Evolutionary conservation across 345 rosid genomes (phyloP).

Genomic region (Lepidium aucheri): DNA sequence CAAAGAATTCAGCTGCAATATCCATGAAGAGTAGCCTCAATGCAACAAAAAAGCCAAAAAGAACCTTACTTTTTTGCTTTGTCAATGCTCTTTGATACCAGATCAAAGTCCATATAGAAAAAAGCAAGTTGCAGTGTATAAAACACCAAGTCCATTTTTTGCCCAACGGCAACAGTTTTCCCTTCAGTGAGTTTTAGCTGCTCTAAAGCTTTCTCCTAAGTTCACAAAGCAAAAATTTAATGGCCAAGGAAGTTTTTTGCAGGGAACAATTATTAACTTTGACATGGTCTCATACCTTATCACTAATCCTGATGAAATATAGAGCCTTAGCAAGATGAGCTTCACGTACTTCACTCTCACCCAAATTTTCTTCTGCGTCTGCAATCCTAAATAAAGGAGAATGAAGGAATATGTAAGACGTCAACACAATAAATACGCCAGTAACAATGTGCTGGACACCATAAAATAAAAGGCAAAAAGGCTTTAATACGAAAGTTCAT

Average conservation of each 20-base stretch:
- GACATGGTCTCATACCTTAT: constrained; percentile 47
- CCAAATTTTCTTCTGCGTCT: constrained; percentile 96
- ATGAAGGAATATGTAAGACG: neutral
- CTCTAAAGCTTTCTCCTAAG: constrained; percentile 90
- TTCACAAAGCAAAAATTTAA: neutral
- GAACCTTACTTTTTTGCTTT: constrained; percentile 79
- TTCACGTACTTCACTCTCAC: constrained; percentile 98
- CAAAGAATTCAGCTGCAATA: neutral
- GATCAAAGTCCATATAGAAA: constrained; percentile 94
- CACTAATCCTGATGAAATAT: constrained; percentile 75
- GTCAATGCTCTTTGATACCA: constrained; percentile 90
- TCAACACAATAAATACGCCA: neutral
- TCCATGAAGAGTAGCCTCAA: neutral
- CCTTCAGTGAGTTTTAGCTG: constrained; percentile 89
- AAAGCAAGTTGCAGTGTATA: constrained; percentile 76
- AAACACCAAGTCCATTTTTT: constrained; percentile 95
- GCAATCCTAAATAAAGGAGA: constrained; percentile 55
- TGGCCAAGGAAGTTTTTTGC: neutral
- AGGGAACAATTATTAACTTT: neutral
- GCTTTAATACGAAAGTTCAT: neutral
- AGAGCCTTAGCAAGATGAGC: constrained; percentile 95
- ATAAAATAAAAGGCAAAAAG: neutral
- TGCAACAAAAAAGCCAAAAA: neutral
- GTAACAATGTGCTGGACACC: constrained; percentile 7
- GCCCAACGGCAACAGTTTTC: constrained; percentile 99